Evolutionary conservation across 129 eudicot genomes (phyloP).

Genomic region (Mikania micrantha): DNA sequence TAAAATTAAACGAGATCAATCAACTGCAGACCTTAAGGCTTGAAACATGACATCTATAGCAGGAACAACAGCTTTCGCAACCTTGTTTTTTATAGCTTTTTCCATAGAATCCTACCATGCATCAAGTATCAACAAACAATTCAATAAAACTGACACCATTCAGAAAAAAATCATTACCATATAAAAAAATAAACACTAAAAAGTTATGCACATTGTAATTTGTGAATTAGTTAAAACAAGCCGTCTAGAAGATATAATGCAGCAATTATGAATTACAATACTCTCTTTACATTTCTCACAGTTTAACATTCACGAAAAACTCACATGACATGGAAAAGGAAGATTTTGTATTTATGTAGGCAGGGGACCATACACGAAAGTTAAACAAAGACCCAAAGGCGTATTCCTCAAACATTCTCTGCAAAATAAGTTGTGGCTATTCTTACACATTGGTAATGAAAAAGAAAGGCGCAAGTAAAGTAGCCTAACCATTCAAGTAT

Average conservation of each 20-base stretch:
- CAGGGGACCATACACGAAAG: not conserved
- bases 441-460: not conserved
- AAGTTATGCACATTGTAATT: not conserved
- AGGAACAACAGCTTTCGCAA: conserved; percentile 98
- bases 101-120: conserved; percentile 99
- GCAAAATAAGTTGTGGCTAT: not conserved
- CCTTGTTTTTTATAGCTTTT: conserved; percentile 92
- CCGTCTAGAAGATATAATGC: not conserved
- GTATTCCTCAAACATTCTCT: not conserved
- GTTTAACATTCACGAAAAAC: not conserved
- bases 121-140: conserved; percentile 13
- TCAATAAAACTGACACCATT: not conserved
- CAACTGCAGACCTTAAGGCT: conserved; percentile 70
- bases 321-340: not conserved
- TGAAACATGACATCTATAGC: conserved; percentile 99
- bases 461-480: no score
- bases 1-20: not conserved
- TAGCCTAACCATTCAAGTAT: no score
- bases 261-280: not conserved
- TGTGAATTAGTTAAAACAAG: not conserved
- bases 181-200: not conserved
- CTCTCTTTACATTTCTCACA: not conserved
- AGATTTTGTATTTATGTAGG: not conserved
- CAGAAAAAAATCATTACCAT: not conserved
- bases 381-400: not conserved